Evolutionary conservation across 2,329 filamentous ascomycete genomes (phyloP).

Genomic region (Trichoderma semiorbis): DNA sequence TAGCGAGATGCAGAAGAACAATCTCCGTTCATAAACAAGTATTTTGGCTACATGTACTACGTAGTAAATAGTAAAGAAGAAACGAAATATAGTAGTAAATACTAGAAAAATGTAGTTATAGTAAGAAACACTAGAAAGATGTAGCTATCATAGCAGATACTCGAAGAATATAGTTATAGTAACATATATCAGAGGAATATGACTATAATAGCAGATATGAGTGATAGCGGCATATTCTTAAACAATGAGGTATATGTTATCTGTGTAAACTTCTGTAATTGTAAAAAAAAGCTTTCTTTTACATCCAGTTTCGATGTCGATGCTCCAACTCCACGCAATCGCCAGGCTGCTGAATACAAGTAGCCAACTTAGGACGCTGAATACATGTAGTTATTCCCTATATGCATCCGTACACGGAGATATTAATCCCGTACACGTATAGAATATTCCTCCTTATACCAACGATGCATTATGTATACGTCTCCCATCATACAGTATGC

Average conservation of each 20-base stretch:
- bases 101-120: neutral
- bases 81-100: neutral
- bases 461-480: neutral
- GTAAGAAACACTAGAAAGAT: neutral
- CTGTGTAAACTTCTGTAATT: neutral
- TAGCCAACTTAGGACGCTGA: too few species aligned
- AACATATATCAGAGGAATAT: neutral
- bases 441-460: neutral
- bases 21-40: neutral
- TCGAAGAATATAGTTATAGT: neutral
- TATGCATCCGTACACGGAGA: neutral
- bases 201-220: neutral
- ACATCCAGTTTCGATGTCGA: neutral
- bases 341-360: too few species aligned
- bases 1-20: neutral
- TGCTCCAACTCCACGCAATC: neutral
- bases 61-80: neutral
- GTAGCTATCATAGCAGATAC: too few species aligned
- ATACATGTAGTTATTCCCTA: neutral
- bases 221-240: too few species aligned
- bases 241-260: too few species aligned
- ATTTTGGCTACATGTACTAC: neutral
- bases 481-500: neutral
- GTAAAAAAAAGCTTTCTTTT: neutral
- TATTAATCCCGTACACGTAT: neutral